These are phyloP conservation scores for Penicillium capsulatum DNA, from an alignment of 2,329 filamentous ascomycete species.

Conservation along the genomic window DNA sequence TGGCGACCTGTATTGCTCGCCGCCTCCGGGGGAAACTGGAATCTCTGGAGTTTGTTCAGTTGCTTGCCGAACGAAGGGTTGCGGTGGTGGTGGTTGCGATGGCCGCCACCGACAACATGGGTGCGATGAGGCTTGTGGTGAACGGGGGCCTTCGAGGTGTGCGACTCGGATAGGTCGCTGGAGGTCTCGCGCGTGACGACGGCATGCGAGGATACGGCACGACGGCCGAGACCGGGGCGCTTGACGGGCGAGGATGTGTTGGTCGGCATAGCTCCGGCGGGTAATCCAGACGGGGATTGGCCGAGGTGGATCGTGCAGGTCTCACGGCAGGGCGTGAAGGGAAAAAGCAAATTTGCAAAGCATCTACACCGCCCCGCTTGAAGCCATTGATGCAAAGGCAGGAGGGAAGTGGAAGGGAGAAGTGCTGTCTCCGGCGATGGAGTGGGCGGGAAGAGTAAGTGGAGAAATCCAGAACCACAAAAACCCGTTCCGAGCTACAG, in stretches of 20 bases:
- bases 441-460: constrained; percentile 6
- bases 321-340: constrained; percentile 24
- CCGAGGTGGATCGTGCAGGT: constrained; percentile 19
- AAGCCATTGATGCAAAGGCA: constrained; percentile 6
- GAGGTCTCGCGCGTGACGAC: constrained; percentile 36
- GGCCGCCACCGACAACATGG: constrained; percentile 42
- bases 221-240: constrained; percentile 39
- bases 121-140: constrained; percentile 40
- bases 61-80: constrained; percentile 45
- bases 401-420: neutral
- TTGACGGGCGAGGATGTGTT: constrained; percentile 39
- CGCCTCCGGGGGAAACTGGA: constrained; percentile 25
- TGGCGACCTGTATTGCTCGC: constrained; percentile 32
- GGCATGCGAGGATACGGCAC: constrained; percentile 40
- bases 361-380: constrained; percentile 15
- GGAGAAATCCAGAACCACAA: too few relatives aligned
- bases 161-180: constrained; percentile 31
- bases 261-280: constrained; percentile 23
- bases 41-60: constrained; percentile 41
- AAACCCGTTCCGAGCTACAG: too few relatives aligned
- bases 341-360: constrained; percentile 21
- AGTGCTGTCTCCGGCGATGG: constrained; percentile 9
- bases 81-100: constrained; percentile 33
- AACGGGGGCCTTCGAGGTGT: constrained; percentile 28
- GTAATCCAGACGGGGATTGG: constrained; percentile 26